phyloP scores from a whole-genome alignment of 2,329 filamentous ascomycete genomes.

The Gremmenia infestans region DNA sequence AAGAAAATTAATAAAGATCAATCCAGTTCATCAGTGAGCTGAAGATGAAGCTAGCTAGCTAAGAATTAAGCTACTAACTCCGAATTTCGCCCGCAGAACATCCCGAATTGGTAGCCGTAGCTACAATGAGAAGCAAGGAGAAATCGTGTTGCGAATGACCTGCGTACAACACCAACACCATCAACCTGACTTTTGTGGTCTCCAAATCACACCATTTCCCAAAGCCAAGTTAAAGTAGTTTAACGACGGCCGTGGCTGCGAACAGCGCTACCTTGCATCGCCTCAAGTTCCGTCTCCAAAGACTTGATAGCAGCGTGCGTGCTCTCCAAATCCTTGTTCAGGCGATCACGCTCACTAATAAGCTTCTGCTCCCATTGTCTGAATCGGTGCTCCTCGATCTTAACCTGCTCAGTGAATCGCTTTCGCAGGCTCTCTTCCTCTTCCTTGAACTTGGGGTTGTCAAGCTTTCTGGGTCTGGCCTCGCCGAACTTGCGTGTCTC shows the following conservation, averaged over 20 bases:
- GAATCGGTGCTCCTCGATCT: conserved; percentile 99
- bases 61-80: conserved; percentile 22
- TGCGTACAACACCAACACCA: conserved; percentile 25
- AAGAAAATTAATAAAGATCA: conserved; percentile 22
- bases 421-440: conserved; percentile 98
- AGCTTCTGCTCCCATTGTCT: conserved; percentile 99
- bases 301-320: conserved; percentile 93
- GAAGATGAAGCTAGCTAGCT: conserved; percentile 15
- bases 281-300: conserved; percentile 86
- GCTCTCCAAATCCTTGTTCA: conserved; percentile 99
- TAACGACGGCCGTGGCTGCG: conserved; percentile 92
- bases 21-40: neutral
- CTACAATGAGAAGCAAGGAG: conserved; percentile 17
- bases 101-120: conserved; percentile 9
- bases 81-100: neutral
- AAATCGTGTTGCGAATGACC: conserved; percentile 25
- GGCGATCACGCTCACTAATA: conserved; percentile 93
- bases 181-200: conserved; percentile 8
- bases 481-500: conserved; percentile 99
- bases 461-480: conserved; percentile 91
- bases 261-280: conserved; percentile 84
- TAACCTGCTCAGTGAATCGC: conserved; percentile 99
- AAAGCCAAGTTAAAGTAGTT: conserved; percentile 3
- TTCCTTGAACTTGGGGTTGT: conserved; percentile 99
- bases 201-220: conserved; percentile 1